Percentiles rank a stretch among this genome's conserved stretches.
These are phyloP conservation scores for Mortierella sp. DNA, from an alignment of 371 early-diverging fungal genomes.

Conservation along the genomic window DNA sequence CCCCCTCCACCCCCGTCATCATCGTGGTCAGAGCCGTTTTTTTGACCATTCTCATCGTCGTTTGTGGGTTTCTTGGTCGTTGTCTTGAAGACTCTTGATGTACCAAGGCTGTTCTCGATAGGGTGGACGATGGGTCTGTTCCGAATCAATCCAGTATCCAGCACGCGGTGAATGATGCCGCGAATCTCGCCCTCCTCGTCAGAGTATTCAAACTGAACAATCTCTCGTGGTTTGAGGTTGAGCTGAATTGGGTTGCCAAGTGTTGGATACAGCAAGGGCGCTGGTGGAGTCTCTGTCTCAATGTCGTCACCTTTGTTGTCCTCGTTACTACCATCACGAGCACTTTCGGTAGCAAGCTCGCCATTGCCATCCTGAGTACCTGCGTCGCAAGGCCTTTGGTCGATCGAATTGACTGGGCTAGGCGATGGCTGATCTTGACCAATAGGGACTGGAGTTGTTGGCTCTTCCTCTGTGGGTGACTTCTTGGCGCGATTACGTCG, in stretches of 20 bases:
- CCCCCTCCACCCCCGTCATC: slow-evolving; percentile 5
- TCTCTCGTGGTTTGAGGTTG: slow-evolving; percentile 19
- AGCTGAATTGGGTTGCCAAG: slow-evolving; percentile 43
- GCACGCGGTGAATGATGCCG: slow-evolving; percentile 27
- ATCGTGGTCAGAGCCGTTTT: slow-evolving; percentile 3
- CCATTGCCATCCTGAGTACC: no score
- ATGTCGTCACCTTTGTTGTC: neutral
- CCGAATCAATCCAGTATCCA: slow-evolving; percentile 28
- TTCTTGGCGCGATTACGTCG: no score
- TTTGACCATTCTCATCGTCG: neutral
- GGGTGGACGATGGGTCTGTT: slow-evolving; percentile 22
- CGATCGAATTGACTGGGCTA: no score
- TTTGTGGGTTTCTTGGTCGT: slow-evolving; percentile 13
- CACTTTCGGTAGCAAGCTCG: neutral
- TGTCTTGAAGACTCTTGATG: neutral
- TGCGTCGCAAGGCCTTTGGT: no score
- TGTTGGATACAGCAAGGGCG: neutral
- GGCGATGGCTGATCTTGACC: no score
- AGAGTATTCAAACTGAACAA: slow-evolving; percentile 50
- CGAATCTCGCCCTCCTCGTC: slow-evolving; percentile 50
- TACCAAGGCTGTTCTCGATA: slow-evolving; percentile 10
- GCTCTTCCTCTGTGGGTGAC: no score
- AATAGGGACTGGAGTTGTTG: no score
- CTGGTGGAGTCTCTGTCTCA: neutral
- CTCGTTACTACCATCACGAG: neutral